phyloP scores from a whole-genome alignment of 768 basidiomycete genomes.

The Suillus tomentosus region DNA sequence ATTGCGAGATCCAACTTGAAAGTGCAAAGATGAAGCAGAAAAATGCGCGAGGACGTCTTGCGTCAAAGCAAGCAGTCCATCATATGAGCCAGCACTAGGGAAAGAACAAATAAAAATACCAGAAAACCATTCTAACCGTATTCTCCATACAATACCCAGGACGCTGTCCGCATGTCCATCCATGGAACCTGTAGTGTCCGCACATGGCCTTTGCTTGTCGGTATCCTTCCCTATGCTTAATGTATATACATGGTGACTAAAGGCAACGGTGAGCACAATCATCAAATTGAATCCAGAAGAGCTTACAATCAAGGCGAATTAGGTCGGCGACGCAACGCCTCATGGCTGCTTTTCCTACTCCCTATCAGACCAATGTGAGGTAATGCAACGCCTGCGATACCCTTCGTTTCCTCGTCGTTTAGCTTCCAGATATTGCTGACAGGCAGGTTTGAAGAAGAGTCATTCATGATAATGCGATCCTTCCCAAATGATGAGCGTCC shows the following conservation, averaged over 20 bases:
- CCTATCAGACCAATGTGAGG: conserved; percentile 42
- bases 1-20: conserved; percentile 34
- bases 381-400: conserved; percentile 50
- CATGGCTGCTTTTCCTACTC: conserved; percentile 43
- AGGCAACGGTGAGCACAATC: not conserved
- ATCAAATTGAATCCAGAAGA: not conserved
- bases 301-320: conserved; percentile 24
- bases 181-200: too few relatives aligned
- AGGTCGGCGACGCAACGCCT: conserved; percentile 32
- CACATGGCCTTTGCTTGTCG: conserved; percentile 4
- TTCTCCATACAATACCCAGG: conserved; percentile 23
- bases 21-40: conserved; percentile 20
- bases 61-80: conserved; percentile 34
- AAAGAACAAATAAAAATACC: conserved; percentile 33
- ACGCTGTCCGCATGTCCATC: conserved; percentile 13
- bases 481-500: conserved; percentile 27
- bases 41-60: conserved; percentile 6
- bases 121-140: conserved; percentile 21
- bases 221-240: conserved; percentile 8
- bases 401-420: conserved; percentile 70
- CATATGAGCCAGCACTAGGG: conserved; percentile 24
- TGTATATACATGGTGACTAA: conserved; percentile 1
- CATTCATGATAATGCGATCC: conserved; percentile 28
- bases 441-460: conserved; percentile 34
- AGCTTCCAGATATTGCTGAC: conserved; percentile 68